These are phyloP conservation scores for Irpex sp. DNA, from an alignment of 1,284 basidiomycete genomes.

Conservation along the genomic window DNA sequence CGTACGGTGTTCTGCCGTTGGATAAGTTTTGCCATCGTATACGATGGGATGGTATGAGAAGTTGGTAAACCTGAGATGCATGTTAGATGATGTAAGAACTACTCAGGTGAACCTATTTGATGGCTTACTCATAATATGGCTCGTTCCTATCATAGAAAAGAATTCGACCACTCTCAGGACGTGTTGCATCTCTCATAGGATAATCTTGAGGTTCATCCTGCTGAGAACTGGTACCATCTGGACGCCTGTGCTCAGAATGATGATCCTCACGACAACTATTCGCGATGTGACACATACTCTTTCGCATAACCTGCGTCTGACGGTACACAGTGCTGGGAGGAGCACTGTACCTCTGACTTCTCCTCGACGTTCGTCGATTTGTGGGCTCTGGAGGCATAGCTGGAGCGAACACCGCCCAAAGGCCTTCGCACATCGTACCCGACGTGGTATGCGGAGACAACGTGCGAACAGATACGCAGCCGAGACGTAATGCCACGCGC, in stretches of 20 bases:
- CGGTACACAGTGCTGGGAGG: neutral
- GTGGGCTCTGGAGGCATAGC: neutral
- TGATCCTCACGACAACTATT: neutral
- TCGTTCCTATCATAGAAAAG: conserved; percentile 2
- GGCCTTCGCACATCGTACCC: neutral
- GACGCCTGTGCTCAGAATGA: neutral
- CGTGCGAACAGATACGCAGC: neutral
- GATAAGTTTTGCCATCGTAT: conserved; percentile 17
- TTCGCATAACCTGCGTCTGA: neutral
- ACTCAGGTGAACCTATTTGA: neutral
- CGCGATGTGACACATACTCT: neutral
- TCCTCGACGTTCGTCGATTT: neutral
- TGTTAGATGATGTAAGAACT: neutral
- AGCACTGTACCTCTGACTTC: neutral
- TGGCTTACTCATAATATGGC: neutral
- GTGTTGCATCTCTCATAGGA: neutral
- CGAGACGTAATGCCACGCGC: neutral
- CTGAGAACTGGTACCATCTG: neutral
- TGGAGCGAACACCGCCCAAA: neutral
- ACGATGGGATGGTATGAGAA: conserved; percentile 21
- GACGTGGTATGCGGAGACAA: neutral
- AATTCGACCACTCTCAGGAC: neutral
- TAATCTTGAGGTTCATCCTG: neutral
- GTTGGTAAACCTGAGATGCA: conserved; percentile 22
- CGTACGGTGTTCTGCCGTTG: conserved; percentile 25